phyloP scores from a whole-genome alignment of 1,284 basidiomycete genomes.

The Cutaneotrichosporon cyanovorans region DNA sequence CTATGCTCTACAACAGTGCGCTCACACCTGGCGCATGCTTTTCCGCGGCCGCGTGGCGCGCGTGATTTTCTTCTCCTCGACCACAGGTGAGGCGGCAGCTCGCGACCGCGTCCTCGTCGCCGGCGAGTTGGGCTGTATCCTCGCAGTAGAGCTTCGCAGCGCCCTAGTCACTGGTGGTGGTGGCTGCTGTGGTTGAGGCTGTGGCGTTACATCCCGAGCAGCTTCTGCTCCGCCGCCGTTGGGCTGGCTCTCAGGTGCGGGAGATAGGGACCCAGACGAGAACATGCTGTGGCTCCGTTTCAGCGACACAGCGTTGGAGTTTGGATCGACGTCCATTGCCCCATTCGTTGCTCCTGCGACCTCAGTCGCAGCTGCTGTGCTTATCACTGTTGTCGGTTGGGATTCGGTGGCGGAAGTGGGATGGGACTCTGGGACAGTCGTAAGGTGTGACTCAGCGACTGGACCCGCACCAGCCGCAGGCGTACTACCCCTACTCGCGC shows the following conservation, averaged over 20 bases:
- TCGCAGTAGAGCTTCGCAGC: not conserved
- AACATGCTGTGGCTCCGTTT: not conserved
- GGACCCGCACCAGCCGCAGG: not conserved
- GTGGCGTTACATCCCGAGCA: not conserved
- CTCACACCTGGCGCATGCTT: not conserved
- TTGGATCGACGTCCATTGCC: not conserved
- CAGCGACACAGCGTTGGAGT: not conserved
- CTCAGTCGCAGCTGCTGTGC: not conserved
- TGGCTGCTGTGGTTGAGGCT: not conserved
- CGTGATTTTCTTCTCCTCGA: not conserved
- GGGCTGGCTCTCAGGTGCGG: not conserved
- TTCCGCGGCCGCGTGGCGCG: not conserved
- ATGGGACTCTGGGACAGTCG: no score
- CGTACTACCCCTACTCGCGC: not conserved
- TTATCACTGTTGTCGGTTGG: not conserved
- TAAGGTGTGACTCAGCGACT: no score
- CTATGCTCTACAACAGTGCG: not conserved
- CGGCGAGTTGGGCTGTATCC: no score
- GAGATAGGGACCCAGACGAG: not conserved
- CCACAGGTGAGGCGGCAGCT: not conserved
- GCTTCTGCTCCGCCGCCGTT: not conserved
- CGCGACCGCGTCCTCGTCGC: not conserved
- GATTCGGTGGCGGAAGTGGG: no score
- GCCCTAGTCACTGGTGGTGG: not conserved
- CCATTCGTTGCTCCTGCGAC: not conserved